Percentiles rank a stretch among this genome's conserved stretches.
Conservation (phyloP, 1,284 basidiomycete species). For the Ceratorhiza oryzae-sativae region DNA sequence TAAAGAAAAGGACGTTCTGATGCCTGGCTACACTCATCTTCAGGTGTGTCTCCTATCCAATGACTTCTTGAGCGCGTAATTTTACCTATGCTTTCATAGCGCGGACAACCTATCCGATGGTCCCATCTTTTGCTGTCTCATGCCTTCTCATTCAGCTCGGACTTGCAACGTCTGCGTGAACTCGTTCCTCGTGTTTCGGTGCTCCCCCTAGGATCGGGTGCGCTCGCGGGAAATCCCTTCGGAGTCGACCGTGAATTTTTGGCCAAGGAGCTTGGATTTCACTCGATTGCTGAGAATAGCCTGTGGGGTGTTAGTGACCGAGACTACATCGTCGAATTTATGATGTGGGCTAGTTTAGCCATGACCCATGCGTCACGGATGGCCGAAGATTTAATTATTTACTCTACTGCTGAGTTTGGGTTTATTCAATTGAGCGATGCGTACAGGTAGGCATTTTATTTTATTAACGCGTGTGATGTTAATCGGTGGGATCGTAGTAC, state of each 20-base stretch:
- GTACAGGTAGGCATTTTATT: slow-evolving; percentile 70
- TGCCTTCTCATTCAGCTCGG: slow-evolving; percentile 88
- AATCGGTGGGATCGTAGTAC: slow-evolving; percentile 63
- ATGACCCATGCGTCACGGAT: slow-evolving; percentile 94
- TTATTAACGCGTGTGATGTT: background rate
- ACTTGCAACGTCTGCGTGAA: slow-evolving; percentile 86
- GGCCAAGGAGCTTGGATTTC: slow-evolving; percentile 83
- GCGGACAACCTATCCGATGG: slow-evolving; percentile 98
- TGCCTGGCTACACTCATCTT: slow-evolving; percentile 97
- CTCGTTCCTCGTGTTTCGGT: slow-evolving; percentile 89
- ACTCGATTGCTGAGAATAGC: slow-evolving; percentile 87
- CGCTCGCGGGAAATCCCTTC: slow-evolving; percentile 97
- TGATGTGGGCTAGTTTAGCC: slow-evolving; percentile 94
- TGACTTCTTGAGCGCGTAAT: slow-evolving; percentile 12
- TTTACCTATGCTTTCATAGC: slow-evolving; percentile 55
- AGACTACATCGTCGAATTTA: slow-evolving; percentile 95
- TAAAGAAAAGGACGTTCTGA: slow-evolving; percentile 87
- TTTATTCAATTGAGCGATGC: slow-evolving; percentile 95
- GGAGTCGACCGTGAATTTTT: slow-evolving; percentile 89
- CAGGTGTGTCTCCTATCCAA: slow-evolving; percentile 64
- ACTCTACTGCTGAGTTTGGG: slow-evolving; percentile 96
- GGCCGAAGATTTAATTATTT: slow-evolving; percentile 96
- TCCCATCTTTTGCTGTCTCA: slow-evolving; percentile 96
- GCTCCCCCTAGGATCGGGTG: slow-evolving; percentile 92
- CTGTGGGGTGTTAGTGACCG: slow-evolving; percentile 95